phyloP scores from a whole-genome alignment of 148 eudicot genomes.

The Beta vulgaris region DNA sequence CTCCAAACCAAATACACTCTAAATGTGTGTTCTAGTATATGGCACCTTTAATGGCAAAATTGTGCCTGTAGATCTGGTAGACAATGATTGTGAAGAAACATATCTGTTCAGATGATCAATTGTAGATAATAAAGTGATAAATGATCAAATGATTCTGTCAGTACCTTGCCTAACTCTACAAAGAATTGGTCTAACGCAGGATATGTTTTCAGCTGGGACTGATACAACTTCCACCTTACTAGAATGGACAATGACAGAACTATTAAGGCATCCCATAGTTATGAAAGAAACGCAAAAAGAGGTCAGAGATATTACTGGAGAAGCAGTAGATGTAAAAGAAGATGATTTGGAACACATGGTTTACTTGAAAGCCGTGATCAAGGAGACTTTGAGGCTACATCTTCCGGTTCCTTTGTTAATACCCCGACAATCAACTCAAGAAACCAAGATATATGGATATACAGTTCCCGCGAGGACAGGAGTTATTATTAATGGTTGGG shows the following conservation, averaged over 20 bases:
- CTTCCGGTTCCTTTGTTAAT: constrained; percentile 33
- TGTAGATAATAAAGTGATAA: not conserved
- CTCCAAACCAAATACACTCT: too few species aligned
- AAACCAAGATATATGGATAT: constrained; percentile 22
- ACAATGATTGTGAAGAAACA: not conserved
- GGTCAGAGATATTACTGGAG: constrained; percentile 24
- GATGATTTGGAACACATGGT: constrained; percentile 32
- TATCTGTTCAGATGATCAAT: not conserved
- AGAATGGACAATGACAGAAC: constrained; percentile 69
- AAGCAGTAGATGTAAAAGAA: constrained; percentile 20
- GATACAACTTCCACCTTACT: constrained; percentile 49
- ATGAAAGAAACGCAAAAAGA: constrained; percentile 43
- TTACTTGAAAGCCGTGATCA: constrained; percentile 40
- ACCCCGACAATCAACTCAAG: constrained; percentile 29
- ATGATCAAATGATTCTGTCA: not conserved
- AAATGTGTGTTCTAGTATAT: too few species aligned
- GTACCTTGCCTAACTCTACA: not conserved
- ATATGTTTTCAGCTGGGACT: constrained; percentile 53
- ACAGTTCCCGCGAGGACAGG: constrained; percentile 28
- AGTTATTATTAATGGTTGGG: constrained; percentile 36
- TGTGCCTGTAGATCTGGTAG: not conserved
- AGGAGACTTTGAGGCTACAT: constrained; percentile 35
- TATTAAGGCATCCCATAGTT: constrained; percentile 46
- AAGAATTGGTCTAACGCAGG: constrained; percentile 32
- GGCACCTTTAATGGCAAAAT: too few species aligned